These are phyloP conservation scores for Scenedesmus sp. DNA, from an alignment of 163 green algal species.

Conservation along the genomic window DNA sequence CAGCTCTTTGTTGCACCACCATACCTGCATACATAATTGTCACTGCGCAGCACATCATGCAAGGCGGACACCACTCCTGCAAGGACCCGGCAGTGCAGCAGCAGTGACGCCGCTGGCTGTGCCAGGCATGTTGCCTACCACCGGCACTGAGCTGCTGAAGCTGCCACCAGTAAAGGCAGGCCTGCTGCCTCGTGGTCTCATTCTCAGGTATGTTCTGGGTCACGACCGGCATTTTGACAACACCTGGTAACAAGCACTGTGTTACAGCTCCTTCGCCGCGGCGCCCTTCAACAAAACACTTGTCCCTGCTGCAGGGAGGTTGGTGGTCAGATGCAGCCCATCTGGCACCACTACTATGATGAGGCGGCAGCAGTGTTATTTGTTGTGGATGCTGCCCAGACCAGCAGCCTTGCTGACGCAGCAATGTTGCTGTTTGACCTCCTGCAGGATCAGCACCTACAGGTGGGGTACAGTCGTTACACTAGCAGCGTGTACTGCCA, in stretches of 20 bases:
- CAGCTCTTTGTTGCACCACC: not conserved
- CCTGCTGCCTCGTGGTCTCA: not conserved
- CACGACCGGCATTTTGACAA: not conserved
- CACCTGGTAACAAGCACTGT: not conserved
- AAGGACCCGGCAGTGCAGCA: not conserved
- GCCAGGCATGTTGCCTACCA: conserved; percentile 15
- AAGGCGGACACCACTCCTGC: not conserved
- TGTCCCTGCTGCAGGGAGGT: conserved; percentile 30
- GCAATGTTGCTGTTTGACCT: not conserved
- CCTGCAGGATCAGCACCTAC: not conserved
- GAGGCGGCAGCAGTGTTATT: conserved; percentile 44
- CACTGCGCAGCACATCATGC: not conserved
- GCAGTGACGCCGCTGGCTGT: not conserved
- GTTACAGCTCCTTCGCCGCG: not conserved
- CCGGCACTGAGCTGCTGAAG: conserved; percentile 41
- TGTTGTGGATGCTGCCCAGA: conserved; percentile 28
- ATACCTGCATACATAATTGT: not conserved
- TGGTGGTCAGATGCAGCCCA: conserved; percentile 43
- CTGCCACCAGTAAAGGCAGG: not conserved
- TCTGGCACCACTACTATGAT: conserved; percentile 41
- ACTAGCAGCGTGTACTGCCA: too few relatives aligned
- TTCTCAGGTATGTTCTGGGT: not conserved
- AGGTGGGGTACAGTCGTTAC: not conserved
- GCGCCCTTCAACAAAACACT: too few relatives aligned
- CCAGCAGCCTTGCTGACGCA: not conserved